Evolutionary conservation across 176 grass and related monocot genomes (phyloP), one percentile per base, ranked within the genome.

Genomic region (Zoysia pacifica): DNA sequence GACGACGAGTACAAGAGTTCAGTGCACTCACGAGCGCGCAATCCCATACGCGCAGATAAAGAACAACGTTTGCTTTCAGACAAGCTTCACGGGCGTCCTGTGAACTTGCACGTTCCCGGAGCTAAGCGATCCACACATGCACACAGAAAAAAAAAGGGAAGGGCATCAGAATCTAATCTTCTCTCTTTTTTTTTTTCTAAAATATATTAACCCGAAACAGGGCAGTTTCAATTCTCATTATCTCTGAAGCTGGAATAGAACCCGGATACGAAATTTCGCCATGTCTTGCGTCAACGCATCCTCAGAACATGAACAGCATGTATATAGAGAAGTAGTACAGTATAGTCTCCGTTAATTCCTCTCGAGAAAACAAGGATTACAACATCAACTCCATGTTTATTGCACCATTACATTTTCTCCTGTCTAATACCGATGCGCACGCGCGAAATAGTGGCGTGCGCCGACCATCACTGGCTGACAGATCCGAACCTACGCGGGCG

Each of bases 381-480:
- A n/a, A 73, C 49, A 40, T 28, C 28, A 28, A 28, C 28, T 28
- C 28, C 28, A 28, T 28, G 28, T 28, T 28, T 28, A 28, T 28
- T 28, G 28, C 28, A 28, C 28, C 28, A 28, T 0, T 28, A 28
- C 28, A 28, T 28, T 28, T 28, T 28, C 28, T 28, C 28, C 19
- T 19, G 19, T 58, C 54, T 36, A 72, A 2, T 14, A 18, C 4
- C 4, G 78, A 75, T 40, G 47, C 19, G 69, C 73, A 42, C 76
- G 81, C 86, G 47, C 54, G 64, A 88, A 88, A 84, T 84, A 84
- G 62, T 75, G 64, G 70, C 81, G 81, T 10, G 48, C 20, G n/a
- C n/a, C n/a, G 38, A 67, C 16, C 62, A 41, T 14, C 76, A 13
- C 66, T 42, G 4, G 6, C 9, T 35, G 12, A 20, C 11, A 7